phyloP scores from a whole-genome alignment of 208 protist species.

The Zelonia costaricensis region DNA sequence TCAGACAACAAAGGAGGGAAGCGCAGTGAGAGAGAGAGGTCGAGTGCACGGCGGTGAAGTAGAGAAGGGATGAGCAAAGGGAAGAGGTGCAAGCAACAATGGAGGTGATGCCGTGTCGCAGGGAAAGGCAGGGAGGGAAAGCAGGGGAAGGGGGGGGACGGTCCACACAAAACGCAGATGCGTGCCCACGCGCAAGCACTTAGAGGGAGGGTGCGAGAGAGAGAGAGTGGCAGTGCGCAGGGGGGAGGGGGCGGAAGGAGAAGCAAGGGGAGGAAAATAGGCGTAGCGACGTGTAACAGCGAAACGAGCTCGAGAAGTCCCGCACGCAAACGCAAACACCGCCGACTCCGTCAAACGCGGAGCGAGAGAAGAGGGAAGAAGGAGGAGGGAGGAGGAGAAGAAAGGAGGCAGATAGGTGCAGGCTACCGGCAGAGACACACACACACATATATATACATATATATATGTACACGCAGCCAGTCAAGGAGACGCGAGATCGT shows the following conservation, averaged over 20 bases:
- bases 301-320: background rate
- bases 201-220: background rate
- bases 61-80: background rate
- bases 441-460: too few species aligned
- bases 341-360: background rate
- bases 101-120: too few species aligned
- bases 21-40: background rate
- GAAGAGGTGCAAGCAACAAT: background rate
- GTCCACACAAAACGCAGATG: too few species aligned
- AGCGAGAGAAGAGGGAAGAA: background rate
- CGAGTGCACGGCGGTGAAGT: background rate
- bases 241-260: background rate
- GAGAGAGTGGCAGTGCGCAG: background rate
- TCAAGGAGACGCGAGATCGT: too few species aligned
- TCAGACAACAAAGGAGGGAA: too few species aligned
- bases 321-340: background rate
- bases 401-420: conserved; percentile 6
- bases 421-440: too few species aligned
- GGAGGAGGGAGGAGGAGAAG: conserved; percentile 1
- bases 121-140: conserved; percentile 1
- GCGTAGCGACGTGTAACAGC: background rate
- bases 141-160: background rate
- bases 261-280: background rate
- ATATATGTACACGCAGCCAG: too few species aligned
- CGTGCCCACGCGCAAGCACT: too few species aligned